Evolutionary conservation across 2,329 filamentous ascomycete genomes (phyloP).

Genomic region (Amauroascus verrucosus): DNA sequence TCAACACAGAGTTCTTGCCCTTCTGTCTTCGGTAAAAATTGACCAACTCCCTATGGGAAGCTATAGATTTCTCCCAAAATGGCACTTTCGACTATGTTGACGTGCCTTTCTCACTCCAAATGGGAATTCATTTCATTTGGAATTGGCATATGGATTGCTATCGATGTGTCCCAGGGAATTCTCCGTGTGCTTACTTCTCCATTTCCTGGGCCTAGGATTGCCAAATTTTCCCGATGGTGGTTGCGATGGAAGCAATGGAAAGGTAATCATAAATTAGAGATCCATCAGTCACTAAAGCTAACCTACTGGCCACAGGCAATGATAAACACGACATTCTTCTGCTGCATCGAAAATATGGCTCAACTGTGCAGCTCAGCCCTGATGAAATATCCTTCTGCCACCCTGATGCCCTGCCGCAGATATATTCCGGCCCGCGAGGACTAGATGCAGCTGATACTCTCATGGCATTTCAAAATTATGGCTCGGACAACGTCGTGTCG

Average conservation of each 20-base stretch:
- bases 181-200: slow-evolving; percentile 11
- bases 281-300: not conserved
- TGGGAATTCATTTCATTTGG: not conserved
- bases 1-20: not conserved
- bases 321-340: not conserved
- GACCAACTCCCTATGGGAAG: not conserved
- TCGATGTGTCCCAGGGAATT: not conserved
- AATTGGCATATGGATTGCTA: slow-evolving; percentile 1
- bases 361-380: slow-evolving; percentile 15
- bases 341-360: slow-evolving; percentile 16
- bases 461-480: slow-evolving; percentile 15
- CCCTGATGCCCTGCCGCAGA: slow-evolving; percentile 15
- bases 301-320: not conserved
- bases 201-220: slow-evolving; percentile 17
- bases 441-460: slow-evolving; percentile 10
- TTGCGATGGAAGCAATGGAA: slow-evolving; percentile 12
- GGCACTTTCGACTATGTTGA: not conserved
- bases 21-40: not conserved
- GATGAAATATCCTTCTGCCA: slow-evolving; percentile 17
- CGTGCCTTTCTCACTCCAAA: not conserved
- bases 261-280: slow-evolving; percentile 6
- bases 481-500: slow-evolving; percentile 16
- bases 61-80: not conserved
- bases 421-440: slow-evolving; percentile 16
- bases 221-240: slow-evolving; percentile 16